phyloP scores from a whole-genome alignment of 192 early-diverging fungal species.

The Dispira parvispora region DNA sequence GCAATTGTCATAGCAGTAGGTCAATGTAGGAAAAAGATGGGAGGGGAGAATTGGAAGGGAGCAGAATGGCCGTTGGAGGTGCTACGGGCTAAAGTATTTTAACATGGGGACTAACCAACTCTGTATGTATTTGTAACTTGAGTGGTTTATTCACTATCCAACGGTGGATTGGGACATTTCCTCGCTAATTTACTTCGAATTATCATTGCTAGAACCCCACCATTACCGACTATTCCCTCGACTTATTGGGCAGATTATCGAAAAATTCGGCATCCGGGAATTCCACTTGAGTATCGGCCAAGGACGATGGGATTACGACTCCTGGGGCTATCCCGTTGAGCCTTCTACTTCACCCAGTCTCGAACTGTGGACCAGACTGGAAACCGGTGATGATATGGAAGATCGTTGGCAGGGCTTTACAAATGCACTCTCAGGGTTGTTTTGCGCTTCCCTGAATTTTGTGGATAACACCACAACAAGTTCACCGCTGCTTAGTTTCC shows the following conservation, averaged over 20 bases:
- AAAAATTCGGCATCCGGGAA: constrained; percentile 54
- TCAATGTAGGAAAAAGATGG: constrained; percentile 14
- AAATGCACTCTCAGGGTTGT: constrained; percentile 82
- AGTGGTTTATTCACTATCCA: neutral
- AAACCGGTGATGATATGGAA: constrained; percentile 19
- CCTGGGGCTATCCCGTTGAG: constrained; percentile 50
- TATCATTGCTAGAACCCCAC: constrained; percentile 15
- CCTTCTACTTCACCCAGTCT: neutral
- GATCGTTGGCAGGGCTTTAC: constrained; percentile 70
- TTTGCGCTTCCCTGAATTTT: constrained; percentile 93
- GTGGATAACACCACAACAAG: constrained; percentile 64
- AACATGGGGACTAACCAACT: neutral
- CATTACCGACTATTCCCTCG: constrained; percentile 75
- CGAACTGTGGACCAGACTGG: neutral
- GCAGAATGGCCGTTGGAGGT: neutral
- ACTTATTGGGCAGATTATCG: constrained; percentile 65
- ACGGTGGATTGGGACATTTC: no score
- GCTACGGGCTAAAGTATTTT: neutral
- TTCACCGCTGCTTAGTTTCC: constrained; percentile 31
- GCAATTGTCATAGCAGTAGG: constrained; percentile 16
- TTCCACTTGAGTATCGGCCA: constrained; percentile 81
- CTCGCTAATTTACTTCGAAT: no score
- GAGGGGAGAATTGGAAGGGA: neutral
- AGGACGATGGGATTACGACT: constrained; percentile 66
- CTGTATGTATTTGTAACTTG: constrained; percentile 2